These are phyloP conservation scores for Euphorbia pulcherrima DNA, from an alignment of 345 rosid species.

Conservation along the genomic window DNA sequence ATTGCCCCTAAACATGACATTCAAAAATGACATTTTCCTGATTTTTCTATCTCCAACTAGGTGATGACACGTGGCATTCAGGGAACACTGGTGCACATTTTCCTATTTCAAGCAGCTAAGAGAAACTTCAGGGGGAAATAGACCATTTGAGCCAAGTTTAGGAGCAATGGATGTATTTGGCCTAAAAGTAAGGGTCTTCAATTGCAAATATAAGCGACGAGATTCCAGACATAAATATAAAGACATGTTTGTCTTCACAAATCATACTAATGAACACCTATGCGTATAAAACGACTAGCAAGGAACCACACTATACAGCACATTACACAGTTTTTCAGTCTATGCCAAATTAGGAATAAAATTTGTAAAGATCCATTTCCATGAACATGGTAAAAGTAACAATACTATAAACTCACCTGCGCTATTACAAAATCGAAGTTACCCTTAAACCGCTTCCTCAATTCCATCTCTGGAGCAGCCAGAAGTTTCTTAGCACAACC, in stretches of 20 bases:
- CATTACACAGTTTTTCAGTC: background rate
- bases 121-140: too few species aligned
- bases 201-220: background rate
- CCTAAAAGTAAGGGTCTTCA: background rate
- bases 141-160: too few species aligned
- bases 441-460: constrained; percentile 71
- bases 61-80: too few species aligned
- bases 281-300: background rate
- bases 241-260: background rate
- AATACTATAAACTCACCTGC: constrained; percentile 44
- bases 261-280: background rate
- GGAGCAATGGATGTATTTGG: too few species aligned
- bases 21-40: too few species aligned
- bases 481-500: constrained; percentile 59
- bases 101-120: too few species aligned
- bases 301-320: too few species aligned
- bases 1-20: too few species aligned
- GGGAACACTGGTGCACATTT: too few species aligned
- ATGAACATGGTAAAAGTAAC: background rate
- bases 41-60: too few species aligned
- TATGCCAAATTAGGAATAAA: background rate
- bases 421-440: constrained; percentile 67
- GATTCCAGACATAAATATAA: background rate
- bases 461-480: constrained; percentile 36
- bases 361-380: background rate